Conservation (phyloP, 2,329 filamentous ascomycete species). For the Emergomyces africanus region DNA sequence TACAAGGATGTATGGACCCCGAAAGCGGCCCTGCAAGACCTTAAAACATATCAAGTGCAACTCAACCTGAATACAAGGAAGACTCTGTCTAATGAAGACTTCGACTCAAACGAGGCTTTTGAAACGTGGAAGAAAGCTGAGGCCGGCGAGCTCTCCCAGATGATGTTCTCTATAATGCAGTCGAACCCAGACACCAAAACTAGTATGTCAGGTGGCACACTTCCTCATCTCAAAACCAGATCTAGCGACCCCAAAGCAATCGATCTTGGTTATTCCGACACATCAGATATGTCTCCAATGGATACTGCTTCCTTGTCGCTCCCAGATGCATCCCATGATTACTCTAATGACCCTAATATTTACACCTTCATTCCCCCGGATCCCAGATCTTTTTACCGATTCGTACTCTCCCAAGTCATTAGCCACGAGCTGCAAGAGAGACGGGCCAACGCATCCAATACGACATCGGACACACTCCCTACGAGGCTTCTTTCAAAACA, state of each 20-base stretch:
- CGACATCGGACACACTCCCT: slow-evolving; percentile 35
- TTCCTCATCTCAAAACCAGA: slow-evolving; percentile 44
- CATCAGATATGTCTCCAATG: slow-evolving; percentile 44
- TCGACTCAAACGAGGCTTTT: slow-evolving; percentile 79
- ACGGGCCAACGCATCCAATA: slow-evolving; percentile 34
- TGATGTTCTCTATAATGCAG: slow-evolving; percentile 84
- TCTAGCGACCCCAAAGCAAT: slow-evolving; percentile 23
- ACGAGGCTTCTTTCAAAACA: slow-evolving; percentile 55
- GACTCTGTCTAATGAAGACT: slow-evolving; percentile 72
- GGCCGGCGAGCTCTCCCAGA: slow-evolving; percentile 70
- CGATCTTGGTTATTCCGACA: slow-evolving; percentile 35
- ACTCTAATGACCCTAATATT: slow-evolving; percentile 38
- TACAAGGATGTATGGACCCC: slow-evolving; percentile 78
- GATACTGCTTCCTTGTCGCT: slow-evolving; percentile 50
- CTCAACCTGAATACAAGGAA: slow-evolving; percentile 66
- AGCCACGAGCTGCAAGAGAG: slow-evolving; percentile 38
- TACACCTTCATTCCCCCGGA: slow-evolving; percentile 88
- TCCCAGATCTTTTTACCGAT: slow-evolving; percentile 68
- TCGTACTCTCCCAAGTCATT: slow-evolving; percentile 66
- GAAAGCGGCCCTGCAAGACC: slow-evolving; percentile 74
- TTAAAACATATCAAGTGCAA: slow-evolving; percentile 87
- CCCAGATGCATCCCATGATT: slow-evolving; percentile 32
- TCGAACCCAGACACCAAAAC: slow-evolving; percentile 77
- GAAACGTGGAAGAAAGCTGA: slow-evolving; percentile 88
- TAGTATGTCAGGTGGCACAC: slow-evolving; percentile 47